Evolutionary conservation across 768 basidiomycete species (phyloP).

Genomic region (Obba rivulosa): DNA sequence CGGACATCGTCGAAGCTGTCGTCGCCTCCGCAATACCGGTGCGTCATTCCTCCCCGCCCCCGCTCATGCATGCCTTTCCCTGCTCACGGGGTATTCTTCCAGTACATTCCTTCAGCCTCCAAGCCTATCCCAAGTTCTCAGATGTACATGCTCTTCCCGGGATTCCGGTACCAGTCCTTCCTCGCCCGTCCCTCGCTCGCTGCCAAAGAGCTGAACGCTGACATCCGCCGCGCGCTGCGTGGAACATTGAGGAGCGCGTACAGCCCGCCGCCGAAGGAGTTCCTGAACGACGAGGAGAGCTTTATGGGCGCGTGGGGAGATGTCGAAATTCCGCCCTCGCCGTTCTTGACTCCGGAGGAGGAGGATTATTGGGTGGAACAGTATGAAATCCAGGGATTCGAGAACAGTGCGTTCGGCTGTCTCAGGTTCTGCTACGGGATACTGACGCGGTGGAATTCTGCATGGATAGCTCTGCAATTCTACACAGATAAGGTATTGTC

Average conservation of each 20-base stretch:
- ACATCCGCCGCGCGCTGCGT: constrained; percentile 53
- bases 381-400: constrained; percentile 52
- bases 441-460: neutral
- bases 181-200: constrained; percentile 52
- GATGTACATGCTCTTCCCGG: constrained; percentile 39
- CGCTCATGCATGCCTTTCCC: neutral
- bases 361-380: constrained; percentile 70
- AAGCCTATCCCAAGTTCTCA: constrained; percentile 41
- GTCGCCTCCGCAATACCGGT: constrained; percentile 60
- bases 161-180: constrained; percentile 58
- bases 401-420: constrained; percentile 42
- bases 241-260: constrained; percentile 46
- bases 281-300: constrained; percentile 43
- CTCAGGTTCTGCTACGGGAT: neutral
- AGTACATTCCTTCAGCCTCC: constrained; percentile 58
- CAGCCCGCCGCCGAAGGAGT: constrained; percentile 51
- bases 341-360: constrained; percentile 54
- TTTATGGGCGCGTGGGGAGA: constrained; percentile 51
- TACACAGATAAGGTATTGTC: constrained; percentile 48
- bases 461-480: constrained; percentile 55
- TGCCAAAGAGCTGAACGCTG: constrained; percentile 44
- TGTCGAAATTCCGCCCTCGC: constrained; percentile 51
- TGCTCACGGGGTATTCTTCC: no score
- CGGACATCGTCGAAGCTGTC: constrained; percentile 57
- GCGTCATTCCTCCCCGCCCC: constrained; percentile 11